Base-by-base conservation (phyloP, 2,329 filamentous ascomycete species). In the Penicillium sp. region DNA sequence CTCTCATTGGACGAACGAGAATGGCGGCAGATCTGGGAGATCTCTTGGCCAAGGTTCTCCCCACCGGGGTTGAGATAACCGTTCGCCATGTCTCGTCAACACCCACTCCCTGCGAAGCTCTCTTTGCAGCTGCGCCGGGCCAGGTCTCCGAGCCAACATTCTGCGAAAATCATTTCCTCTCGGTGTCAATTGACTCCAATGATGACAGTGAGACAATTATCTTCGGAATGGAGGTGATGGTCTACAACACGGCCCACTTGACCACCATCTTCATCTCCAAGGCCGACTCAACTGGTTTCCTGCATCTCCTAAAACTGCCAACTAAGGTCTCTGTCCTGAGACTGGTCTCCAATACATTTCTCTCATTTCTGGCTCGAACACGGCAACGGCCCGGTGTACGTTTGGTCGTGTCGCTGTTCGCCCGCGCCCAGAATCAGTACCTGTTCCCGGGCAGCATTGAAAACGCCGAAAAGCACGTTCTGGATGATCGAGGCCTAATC, bases 261-360 rank as follows among this genome's bases (percentile, higher is more conserved):
- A 96, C 89, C 1, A 97, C 90, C 4, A 83, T 97, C 54, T 99
- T 99, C 73, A 89, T 99, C 25, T 93, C 93, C 62, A 99, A 99
- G 76, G 94, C 94, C 49, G 94, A 99, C 77, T 97, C 94, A 10
- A 97, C 93, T 0, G 94, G 95, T 25, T 95, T 91, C 71, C 78
- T 97, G 10, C 81, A 87, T 64, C 80, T 89, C 2, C 78, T 93
- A 37, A 78, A 84, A 47, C 50, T 67, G 19, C 78, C 90, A 0
- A 84, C 87, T 17, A 83, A 64, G 81, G 84, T 90, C 4, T 91
- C 91, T 0, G 83, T 96, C 50, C 70, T 78, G 8, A 86, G 89
- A 61, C 81, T 86, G 33, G 83, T 95, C 45, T 89, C 87, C 48
- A 85, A 86, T 6, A 84, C 86, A 0, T 96, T 97, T 64, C 74